Evolutionary conservation across 2,329 filamentous ascomycete species (phyloP).

Genomic region (Arachnopeziza araneosa): DNA sequence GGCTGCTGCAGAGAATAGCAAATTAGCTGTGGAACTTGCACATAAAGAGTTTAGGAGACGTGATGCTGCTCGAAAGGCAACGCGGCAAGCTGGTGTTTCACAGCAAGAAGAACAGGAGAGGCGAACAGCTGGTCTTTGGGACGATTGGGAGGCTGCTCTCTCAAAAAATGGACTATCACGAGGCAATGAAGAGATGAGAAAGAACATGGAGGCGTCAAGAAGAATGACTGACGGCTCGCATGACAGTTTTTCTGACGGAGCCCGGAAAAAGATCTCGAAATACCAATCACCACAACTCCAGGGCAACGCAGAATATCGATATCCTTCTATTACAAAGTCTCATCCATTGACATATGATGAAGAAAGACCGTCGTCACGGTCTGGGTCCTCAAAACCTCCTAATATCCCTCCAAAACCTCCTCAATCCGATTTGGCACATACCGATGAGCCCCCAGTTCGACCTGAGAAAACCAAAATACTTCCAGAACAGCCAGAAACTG

Average conservation of each 20-base stretch:
- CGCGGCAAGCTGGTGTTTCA: conserved; percentile 50
- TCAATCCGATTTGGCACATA: conserved; percentile 18
- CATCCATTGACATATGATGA: conserved; percentile 40
- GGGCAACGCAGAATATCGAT: conserved; percentile 39
- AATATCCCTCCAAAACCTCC: conserved; percentile 26
- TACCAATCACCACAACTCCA: conserved; percentile 11
- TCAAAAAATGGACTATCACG: conserved; percentile 28
- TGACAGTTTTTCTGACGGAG: conserved; percentile 18
- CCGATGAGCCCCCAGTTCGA: conserved; percentile 13
- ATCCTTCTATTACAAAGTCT: conserved; percentile 52
- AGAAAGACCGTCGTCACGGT: conserved; percentile 2
- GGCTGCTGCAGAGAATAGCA: conserved; percentile 64
- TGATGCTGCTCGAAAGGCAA: conserved; percentile 54
- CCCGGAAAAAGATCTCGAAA: conserved; percentile 25
- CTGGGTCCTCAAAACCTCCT: conserved; percentile 2
- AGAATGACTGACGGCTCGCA: conserved; percentile 33
- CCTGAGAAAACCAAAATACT: conserved; percentile 24
- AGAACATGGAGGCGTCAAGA: conserved; percentile 46
- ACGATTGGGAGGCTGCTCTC: conserved; percentile 43
- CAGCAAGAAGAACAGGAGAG: conserved; percentile 52
- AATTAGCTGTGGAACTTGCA: conserved; percentile 72
- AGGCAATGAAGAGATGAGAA: conserved; percentile 40
- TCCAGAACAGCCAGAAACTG: not conserved
- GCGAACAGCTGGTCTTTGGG: conserved; percentile 47
- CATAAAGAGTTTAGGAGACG: conserved; percentile 65